Evolutionary conservation across 345 rosid species (phyloP), one percentile per base, ranked within the genome.

Genomic region (Ailanthus altissimus): DNA sequence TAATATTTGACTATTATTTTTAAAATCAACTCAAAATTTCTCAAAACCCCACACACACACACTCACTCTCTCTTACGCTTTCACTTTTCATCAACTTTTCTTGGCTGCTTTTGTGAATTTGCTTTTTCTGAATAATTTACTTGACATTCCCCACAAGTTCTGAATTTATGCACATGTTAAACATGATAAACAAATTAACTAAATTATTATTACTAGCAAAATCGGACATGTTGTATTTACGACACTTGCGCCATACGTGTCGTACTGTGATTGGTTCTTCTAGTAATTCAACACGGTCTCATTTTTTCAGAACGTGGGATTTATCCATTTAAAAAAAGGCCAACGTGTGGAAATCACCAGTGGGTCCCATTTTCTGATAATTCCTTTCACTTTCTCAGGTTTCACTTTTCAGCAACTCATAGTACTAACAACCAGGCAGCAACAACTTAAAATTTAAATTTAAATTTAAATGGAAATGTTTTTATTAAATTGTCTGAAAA

Each of bases 371-470:
- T 2, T 12, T 28, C 3, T 8, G 16, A 15, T 1, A 1, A 6
- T 9, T 57, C 9, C 61, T 11, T 57, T 9, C 38, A 13, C 75
- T 72, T 72, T 72, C 75, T 45, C 67, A 59, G 67, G n/a, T n/a
- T n/a, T n/a, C n/a, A n/a, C n/a, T n/a, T n/a, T n/a, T n/a, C 67
- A 43, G 75, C 66, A 66, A 13, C 25, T 6, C 13, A 0, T 11
- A 49, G 16, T 12, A 12, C 56, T 20, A 51, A 51, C 50, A 14
- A 25, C 10, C 10, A 21, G 18, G 38, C 10, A 21, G 18, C 2
- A 32, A 32, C 3, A 32, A 32, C 1, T 32, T 32, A 32, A 32
- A 32, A 32, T 32, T 32, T n/a, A n/a, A n/a, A n/a, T n/a, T 32
- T 32, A 32, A 32, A 32, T 1, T 32, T 32, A 32, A 32, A 1